Evolutionary conservation across 805 yeast species (phyloP).

Genomic region (Ogataea wickerhamii): DNA sequence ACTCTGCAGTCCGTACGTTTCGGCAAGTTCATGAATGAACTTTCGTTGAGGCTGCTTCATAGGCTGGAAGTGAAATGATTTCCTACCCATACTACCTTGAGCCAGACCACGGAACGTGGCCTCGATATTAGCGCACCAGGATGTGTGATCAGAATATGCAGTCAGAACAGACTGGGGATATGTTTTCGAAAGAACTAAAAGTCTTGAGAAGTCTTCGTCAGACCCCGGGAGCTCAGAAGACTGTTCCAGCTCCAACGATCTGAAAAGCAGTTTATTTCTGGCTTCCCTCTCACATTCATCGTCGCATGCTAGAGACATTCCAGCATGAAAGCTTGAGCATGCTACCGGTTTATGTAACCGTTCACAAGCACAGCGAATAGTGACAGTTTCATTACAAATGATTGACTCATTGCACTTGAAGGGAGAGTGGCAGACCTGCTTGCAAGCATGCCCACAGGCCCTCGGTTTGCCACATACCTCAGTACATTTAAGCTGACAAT

Average conservation of each 20-base stretch:
- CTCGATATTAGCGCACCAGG: slow-evolving; percentile 71
- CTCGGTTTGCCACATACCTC: slow-evolving; percentile 54
- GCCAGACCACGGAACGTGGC: slow-evolving; percentile 47
- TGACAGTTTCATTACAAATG: slow-evolving; percentile 50
- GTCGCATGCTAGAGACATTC: slow-evolving; percentile 56
- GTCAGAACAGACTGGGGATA: slow-evolving; percentile 46
- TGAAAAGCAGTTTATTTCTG: slow-evolving; percentile 59
- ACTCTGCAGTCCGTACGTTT: slow-evolving; percentile 52
- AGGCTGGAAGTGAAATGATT: slow-evolving; percentile 61
- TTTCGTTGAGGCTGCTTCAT: slow-evolving; percentile 68
- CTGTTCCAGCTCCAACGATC: slow-evolving; percentile 46
- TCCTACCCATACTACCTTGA: slow-evolving; percentile 32
- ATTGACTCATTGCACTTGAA: slow-evolving; percentile 46
- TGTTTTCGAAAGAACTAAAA: slow-evolving; percentile 29
- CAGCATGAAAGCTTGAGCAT: slow-evolving; percentile 45
- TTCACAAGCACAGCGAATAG: slow-evolving; percentile 63
- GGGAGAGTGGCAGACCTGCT: slow-evolving; percentile 60
- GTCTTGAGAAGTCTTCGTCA: slow-evolving; percentile 22
- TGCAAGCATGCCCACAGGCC: slow-evolving; percentile 69
- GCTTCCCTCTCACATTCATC: slow-evolving; percentile 60
- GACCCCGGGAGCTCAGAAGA: slow-evolving; percentile 11
- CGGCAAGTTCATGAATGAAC: slow-evolving; percentile 68
- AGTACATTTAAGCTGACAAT: slow-evolving; percentile 59
- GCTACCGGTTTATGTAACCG: slow-evolving; percentile 41
- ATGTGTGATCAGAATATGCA: slow-evolving; percentile 50